Percentiles rank a stretch among this genome's conserved stretches.
phyloP scores from a whole-genome alignment of 495 filamentous ascomycete species.

The Xylaria telfairii region DNA sequence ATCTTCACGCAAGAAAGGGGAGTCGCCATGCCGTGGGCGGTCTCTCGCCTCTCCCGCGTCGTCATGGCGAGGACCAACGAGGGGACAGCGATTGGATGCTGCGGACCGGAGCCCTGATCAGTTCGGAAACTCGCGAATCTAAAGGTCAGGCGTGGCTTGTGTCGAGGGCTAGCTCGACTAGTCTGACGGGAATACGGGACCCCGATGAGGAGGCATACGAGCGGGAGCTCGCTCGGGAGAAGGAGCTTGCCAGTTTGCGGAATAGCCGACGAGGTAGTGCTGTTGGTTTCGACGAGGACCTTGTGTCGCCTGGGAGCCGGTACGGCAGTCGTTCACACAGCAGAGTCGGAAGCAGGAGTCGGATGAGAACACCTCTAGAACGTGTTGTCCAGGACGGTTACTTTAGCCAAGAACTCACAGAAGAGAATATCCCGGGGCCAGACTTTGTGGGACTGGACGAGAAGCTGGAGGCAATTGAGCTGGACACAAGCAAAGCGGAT shows the following conservation, averaged over 20 bases:
- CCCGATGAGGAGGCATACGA: slow-evolving; percentile 55
- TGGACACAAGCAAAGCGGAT: slow-evolving; percentile 53
- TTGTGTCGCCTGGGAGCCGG: slow-evolving; percentile 49
- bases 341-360: slow-evolving; percentile 50
- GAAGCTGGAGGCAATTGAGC: slow-evolving; percentile 47
- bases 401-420: slow-evolving; percentile 49
- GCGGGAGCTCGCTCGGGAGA: slow-evolving; percentile 49
- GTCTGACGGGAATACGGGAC: slow-evolving; percentile 59
- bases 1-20: slow-evolving; percentile 40
- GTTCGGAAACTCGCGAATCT: slow-evolving; percentile 72
- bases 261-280: slow-evolving; percentile 44
- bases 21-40: slow-evolving; percentile 30
- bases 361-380: slow-evolving; percentile 42
- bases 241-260: slow-evolving; percentile 41
- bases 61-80: slow-evolving; percentile 34
- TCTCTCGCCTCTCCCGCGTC: slow-evolving; percentile 31
- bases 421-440: slow-evolving; percentile 54
- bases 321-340: slow-evolving; percentile 53
- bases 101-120: slow-evolving; percentile 72
- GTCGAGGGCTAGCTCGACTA: slow-evolving; percentile 74
- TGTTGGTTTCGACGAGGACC: slow-evolving; percentile 43
- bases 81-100: slow-evolving; percentile 75
- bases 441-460: slow-evolving; percentile 67
- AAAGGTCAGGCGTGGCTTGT: slow-evolving; percentile 83
- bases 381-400: slow-evolving; percentile 51